These are phyloP conservation scores for Cladosporium austrohemisphaericum DNA, from an alignment of 2,329 filamentous ascomycete species.

Conservation along the genomic window DNA sequence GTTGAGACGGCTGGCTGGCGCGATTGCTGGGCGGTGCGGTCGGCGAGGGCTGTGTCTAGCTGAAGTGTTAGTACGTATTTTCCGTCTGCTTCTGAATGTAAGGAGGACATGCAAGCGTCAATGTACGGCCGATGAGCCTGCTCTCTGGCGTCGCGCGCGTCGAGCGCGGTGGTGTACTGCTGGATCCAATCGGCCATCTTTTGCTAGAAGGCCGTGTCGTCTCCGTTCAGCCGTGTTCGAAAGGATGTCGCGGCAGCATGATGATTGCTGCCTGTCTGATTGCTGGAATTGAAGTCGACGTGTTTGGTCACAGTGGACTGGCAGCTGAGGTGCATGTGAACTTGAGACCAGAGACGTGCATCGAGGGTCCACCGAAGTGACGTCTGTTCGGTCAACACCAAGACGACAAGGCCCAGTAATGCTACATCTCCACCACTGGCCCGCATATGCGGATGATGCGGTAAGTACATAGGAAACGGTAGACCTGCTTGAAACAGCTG, in stretches of 20 bases:
- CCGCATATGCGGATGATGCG: not conserved
- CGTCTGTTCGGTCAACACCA: slow-evolving; percentile 3
- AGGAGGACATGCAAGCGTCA: slow-evolving; percentile 64
- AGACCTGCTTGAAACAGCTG: not conserved
- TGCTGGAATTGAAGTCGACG: too few species aligned
- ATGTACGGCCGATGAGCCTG: slow-evolving; percentile 65
- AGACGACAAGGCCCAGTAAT: not conserved
- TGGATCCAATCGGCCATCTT: slow-evolving; percentile 70
- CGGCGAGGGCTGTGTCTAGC: slow-evolving; percentile 45
- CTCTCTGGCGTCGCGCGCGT: slow-evolving; percentile 67
- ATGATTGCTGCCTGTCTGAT: not conserved
- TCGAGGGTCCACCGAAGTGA: slow-evolving; percentile 5
- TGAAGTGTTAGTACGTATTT: not conserved
- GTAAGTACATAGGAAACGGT: not conserved
- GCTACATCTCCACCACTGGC: slow-evolving; percentile 7
- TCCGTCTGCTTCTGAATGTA: slow-evolving; percentile 4
- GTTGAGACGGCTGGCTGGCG: slow-evolving; percentile 16
- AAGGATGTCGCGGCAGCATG: not conserved
- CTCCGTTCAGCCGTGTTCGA: slow-evolving; percentile 6
- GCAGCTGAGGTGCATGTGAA: not conserved
- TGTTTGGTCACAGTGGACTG: too few species aligned
- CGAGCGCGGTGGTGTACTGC: slow-evolving; percentile 73
- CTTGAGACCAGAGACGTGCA: too few species aligned
- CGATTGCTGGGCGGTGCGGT: slow-evolving; percentile 34
- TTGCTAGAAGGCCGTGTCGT: not conserved